Percentiles rank a stretch among this genome's conserved stretches.
Evolutionary conservation across 176 grass and related monocot species (phyloP).

Genomic region (Neostapfia colusana): DNA sequence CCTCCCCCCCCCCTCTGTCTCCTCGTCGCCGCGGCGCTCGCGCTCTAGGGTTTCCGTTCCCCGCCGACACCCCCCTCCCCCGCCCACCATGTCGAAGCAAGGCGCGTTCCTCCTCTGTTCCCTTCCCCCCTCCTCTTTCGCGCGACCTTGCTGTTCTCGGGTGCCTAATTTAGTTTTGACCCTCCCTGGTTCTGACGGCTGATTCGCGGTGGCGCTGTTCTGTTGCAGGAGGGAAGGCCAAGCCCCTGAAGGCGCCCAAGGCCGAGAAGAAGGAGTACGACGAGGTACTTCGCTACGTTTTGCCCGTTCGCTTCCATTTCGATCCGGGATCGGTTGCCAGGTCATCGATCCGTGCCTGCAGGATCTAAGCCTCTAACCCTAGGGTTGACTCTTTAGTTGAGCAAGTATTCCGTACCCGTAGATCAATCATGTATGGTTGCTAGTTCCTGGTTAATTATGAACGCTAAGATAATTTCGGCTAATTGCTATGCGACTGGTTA

Average conservation of each 20-base stretch:
- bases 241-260: constrained; percentile 78
- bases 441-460: not conserved
- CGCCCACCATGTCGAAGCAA: constrained; percentile 54
- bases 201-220: constrained; percentile 7
- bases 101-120: not conserved
- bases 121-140: no score
- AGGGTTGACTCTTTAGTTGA: not conserved
- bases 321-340: not conserved
- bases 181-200: not conserved
- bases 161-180: not conserved
- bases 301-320: not conserved
- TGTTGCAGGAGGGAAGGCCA: constrained; percentile 71
- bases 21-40: constrained; percentile 15
- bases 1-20: not conserved
- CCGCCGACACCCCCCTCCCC: not conserved
- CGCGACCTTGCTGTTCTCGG: not conserved
- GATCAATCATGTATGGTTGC: not conserved
- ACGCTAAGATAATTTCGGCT: not conserved
- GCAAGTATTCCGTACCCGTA: not conserved
- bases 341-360: not conserved
- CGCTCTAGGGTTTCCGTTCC: constrained; percentile 39
- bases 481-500: not conserved
- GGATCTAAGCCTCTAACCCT: not conserved
- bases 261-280: constrained; percentile 70
- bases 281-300: constrained; percentile 43